Base-by-base conservation (phyloP, 129 eudicot species). In the Rutidosis leptorrhynchoides region DNA sequence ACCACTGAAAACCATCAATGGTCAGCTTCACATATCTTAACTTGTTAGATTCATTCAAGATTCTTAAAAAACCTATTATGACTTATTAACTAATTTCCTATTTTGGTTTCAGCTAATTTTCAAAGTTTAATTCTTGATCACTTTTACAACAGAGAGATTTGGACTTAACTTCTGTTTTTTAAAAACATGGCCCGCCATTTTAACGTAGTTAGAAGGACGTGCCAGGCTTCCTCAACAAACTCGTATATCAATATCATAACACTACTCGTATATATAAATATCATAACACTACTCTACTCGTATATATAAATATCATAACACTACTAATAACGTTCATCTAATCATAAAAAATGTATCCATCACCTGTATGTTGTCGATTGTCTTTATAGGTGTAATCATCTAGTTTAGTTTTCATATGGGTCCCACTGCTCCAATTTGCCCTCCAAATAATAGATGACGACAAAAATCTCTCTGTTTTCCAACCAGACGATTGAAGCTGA, bases 141-240 rank as follows among this genome's bases (percentile, higher is more conserved):
- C 42, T 76, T 59, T 23, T 19, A 29, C n/a, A 33, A 23, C 72
- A 57, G 72, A 70, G 65, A 65, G 55, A 49, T 49, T 9, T 32
- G 54, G 58, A 45, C 21, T 69, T 74, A 74, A 80, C 8, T 74
- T 90, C 37, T 24, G 76, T 28, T 87, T 84, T 77, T 70, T 90
- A 79, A 95, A 95, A 14, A 87, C 97, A 60, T 90, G 97, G 97
- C 97, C 97, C 42, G 95, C 97, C 57, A 35, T 90, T 29, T 28
- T 90, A 65, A 83, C 92, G 14, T 79, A 79, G 58, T 75, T 90
- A 40, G 97, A 90, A 69, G 72, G 95, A 49, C 89, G 97, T 0
- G 97, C 95, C 26, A 92, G 97, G 4, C 86, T 90, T 75, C 97
- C 97, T 73, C 97, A 90, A 45, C 97, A 90, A 59, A 90, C 89